Conservation (phyloP, 139 green algal genomes). For the Chlamydomonas sp. region DNA sequence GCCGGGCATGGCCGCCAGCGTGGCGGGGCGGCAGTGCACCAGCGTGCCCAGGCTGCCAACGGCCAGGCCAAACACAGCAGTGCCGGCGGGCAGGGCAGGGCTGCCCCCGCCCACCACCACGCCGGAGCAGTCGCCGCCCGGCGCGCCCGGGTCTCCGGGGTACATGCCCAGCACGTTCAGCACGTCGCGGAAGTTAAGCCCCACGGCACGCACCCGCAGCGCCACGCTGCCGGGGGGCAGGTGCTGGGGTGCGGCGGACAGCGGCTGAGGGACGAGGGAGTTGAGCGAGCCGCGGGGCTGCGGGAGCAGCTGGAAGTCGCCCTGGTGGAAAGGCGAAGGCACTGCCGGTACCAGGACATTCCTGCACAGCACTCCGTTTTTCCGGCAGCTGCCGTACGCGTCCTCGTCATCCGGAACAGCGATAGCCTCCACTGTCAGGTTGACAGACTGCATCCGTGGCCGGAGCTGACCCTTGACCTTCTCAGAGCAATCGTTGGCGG, state of each 20-base stretch:
- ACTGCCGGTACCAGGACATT: background rate
- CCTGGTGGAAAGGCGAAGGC: background rate
- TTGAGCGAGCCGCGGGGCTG: constrained; percentile 64
- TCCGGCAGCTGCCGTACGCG: constrained; percentile 1
- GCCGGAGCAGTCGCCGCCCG: constrained; percentile 79
- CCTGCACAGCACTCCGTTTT: background rate
- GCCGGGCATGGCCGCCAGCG: constrained; percentile 70
- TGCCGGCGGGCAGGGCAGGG: constrained; percentile 47
- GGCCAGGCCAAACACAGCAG: constrained; percentile 84
- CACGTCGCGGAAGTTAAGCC: constrained; percentile 87
- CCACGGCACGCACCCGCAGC: constrained; percentile 78
- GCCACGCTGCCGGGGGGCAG: constrained; percentile 46
- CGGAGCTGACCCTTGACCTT: no score
- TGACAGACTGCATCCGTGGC: no score
- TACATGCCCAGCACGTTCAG: constrained; percentile 87
- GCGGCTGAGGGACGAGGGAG: constrained; percentile 60
- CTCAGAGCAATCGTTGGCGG: background rate
- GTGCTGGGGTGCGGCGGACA: constrained; percentile 35
- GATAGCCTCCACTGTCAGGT: background rate
- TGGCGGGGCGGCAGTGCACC: constrained; percentile 60
- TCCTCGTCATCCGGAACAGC: constrained; percentile 3
- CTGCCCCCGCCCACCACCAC: constrained; percentile 56
- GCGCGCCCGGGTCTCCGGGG: constrained; percentile 80
- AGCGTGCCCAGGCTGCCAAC: constrained; percentile 75
- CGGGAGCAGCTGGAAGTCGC: constrained; percentile 45